Base-by-base conservation (phyloP, 78 protist genomes). In the Dictyostelium firmibasis region DNA sequence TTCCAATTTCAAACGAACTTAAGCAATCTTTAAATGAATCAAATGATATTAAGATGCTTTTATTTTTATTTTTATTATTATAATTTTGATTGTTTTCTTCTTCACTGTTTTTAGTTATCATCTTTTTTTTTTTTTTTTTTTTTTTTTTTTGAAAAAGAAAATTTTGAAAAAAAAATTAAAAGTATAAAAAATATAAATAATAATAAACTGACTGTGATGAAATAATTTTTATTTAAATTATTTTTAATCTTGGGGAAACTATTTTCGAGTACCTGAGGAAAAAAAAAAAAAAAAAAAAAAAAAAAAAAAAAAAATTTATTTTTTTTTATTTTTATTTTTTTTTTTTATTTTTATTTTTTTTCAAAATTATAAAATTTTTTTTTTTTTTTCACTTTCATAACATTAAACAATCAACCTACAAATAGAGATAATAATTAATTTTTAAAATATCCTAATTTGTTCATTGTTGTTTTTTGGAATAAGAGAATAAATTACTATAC, bases 11-110 rank as follows among this genome's bases (percentile, higher is more conserved):
- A 0, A 41, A 27, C 47, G 93, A 88, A 18, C 77, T 11, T 9
- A 88, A 60, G 67, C 86, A 88, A 79, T 88, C 86, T 81, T 88
- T 88, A 69, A 88, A 88, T 44, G 64, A 50, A 69, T 88, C 93
- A 29, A 62, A 57, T 44, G 86, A 53, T 27, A 88, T 79, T 67
- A 67, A 25, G 29, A 27, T 29, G 7, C 29, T 67, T 60, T 60
- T 60, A 23, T 60, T 60, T 23, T 9, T 16, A 53, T 53, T 53
- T 53, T 23, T 60, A n/a, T n/a, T n/a, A n/a, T n/a, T n/a, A n/a
- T n/a, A n/a, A n/a, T n/a, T n/a, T n/a, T n/a, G n/a, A n/a, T n/a
- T n/a, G n/a, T n/a, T n/a, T 60, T 60, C 27, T 20, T 60, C 4
- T 60, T 23, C 3, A 6, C 23, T 60, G 6, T 9, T 23, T 23